phyloP scores from a whole-genome alignment of 2,329 filamentous ascomycete genomes.

The Epichloe elymi region DNA sequence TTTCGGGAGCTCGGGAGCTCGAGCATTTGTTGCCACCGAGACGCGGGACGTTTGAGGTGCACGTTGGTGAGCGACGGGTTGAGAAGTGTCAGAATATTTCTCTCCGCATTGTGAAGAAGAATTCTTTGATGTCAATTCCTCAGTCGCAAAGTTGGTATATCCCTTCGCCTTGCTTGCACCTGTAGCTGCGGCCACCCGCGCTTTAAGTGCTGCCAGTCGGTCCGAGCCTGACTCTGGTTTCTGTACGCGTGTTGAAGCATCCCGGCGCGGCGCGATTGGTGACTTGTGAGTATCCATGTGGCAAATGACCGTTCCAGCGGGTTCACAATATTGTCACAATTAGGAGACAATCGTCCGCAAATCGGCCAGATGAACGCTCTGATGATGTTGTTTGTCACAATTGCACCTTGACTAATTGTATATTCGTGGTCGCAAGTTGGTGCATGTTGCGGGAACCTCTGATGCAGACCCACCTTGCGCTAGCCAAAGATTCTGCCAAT shows the following conservation, averaged over 20 bases:
- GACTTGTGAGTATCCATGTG: constrained; percentile 37
- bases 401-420: neutral
- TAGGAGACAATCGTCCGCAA: too few species aligned
- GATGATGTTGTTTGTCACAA: too few species aligned
- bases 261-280: constrained; percentile 42
- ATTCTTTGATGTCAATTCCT: constrained; percentile 38
- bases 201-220: constrained; percentile 64
- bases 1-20: neutral
- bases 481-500: constrained; percentile 26
- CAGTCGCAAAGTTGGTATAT: constrained; percentile 62
- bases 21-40: constrained; percentile 7
- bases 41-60: constrained; percentile 1
- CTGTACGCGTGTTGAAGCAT: constrained; percentile 39
- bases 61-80: neutral
- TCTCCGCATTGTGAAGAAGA: constrained; percentile 26
- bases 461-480: neutral
- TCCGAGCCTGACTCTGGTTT: constrained; percentile 47
- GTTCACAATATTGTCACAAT: neutral
- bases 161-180: constrained; percentile 45
- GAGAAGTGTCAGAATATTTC: constrained; percentile 6
- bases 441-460: neutral
- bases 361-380: too few species aligned
- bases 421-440: neutral
- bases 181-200: constrained; percentile 65
- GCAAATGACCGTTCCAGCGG: neutral